Evolutionary conservation across 2,329 filamentous ascomycete species (phyloP), one percentile per base, ranked within the genome.

Genomic region (Colletotrichum cereale): DNA sequence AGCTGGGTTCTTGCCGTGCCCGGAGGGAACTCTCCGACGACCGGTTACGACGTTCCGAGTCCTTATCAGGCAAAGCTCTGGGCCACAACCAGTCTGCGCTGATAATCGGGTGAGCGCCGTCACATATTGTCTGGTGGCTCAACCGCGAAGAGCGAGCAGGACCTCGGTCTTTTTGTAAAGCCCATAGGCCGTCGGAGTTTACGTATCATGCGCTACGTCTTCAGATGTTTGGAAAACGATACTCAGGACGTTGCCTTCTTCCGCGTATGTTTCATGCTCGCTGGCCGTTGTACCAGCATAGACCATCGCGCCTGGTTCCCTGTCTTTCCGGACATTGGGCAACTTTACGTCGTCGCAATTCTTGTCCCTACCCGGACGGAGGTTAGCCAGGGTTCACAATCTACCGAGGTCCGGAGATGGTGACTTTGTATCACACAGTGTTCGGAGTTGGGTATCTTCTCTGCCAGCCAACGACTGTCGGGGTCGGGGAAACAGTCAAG

Each of bases 261-360:
- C 56, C 34, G 42, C 56, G n/a, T 58, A 44, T 29, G 21, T 36
- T 44, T 18, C 8, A n/a, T 29, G 29, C 21, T 57, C 42, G 40
- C 36, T 26, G 26, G 14, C 16, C 2, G 26, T 42, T 31, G 34
- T 29, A 26, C 47, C 31, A 2, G 26, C 24, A 55, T 18, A 58
- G 36, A 47, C 44, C 31, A 36, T 63, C 29, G 12, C 31, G 58
- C 42, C 68, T 40, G 53, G 44, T 36, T 38, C 31, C 65, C 57
- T 60, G 57, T 40, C 36, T 31, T 31, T 48, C n/a, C 65, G 65
- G 67, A 67, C 64, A 67, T 40, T 47, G 21, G n/a, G n/a, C 50
- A 71, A 68, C 68, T 71, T 48, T 71, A n/a, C 52, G 16, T 64
- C 68, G 53, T 71, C 68, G 44, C 53, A 68, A 68, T n/a, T 53